These are phyloP conservation scores for Cladosporium sp. DNA, from an alignment of 2,329 filamentous ascomycete genomes.

Conservation along the genomic window DNA sequence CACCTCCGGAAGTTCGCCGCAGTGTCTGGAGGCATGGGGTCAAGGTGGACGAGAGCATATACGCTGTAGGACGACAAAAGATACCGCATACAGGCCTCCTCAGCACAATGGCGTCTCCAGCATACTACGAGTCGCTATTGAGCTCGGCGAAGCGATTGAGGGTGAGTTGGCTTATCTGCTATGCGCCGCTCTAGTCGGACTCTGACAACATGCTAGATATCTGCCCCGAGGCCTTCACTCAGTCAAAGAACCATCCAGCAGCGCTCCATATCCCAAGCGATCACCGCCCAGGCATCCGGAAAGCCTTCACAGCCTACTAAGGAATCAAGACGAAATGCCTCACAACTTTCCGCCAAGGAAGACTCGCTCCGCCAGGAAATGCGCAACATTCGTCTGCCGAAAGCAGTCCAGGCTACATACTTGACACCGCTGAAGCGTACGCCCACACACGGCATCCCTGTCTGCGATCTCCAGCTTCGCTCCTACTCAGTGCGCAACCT, in stretches of 20 bases:
- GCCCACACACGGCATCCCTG: slow-evolving; percentile 71
- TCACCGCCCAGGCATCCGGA: slow-evolving; percentile 1
- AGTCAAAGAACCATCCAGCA: slow-evolving; percentile 18
- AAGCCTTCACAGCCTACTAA: background rate
- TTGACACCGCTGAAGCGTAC: slow-evolving; percentile 75
- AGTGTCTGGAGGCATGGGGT: background rate
- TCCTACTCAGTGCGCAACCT: slow-evolving; percentile 88
- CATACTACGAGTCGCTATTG: slow-evolving; percentile 41
- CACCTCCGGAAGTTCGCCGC: slow-evolving; percentile 4
- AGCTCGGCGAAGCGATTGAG: slow-evolving; percentile 40
- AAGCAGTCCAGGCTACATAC: slow-evolving; percentile 80
- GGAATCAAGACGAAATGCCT: slow-evolving; percentile 2
- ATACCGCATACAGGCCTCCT: background rate
- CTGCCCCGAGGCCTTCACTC: slow-evolving; percentile 15
- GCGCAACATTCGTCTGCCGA: slow-evolving; percentile 58
- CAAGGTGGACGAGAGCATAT: background rate
- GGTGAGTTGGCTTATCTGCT: slow-evolving; percentile 25
- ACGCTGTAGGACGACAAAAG: background rate
- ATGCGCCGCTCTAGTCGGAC: background rate
- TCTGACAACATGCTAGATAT: slow-evolving; percentile 21
- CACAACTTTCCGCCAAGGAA: slow-evolving; percentile 10
- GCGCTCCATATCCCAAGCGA: slow-evolving; percentile 12
- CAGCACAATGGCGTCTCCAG: slow-evolving; percentile 40
- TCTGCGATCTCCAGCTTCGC: slow-evolving; percentile 86
- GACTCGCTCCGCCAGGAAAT: slow-evolving; percentile 22